Evolutionary conservation across 202 grass and related monocot species (phyloP).

Genomic region (Brachypodium distachyon): DNA sequence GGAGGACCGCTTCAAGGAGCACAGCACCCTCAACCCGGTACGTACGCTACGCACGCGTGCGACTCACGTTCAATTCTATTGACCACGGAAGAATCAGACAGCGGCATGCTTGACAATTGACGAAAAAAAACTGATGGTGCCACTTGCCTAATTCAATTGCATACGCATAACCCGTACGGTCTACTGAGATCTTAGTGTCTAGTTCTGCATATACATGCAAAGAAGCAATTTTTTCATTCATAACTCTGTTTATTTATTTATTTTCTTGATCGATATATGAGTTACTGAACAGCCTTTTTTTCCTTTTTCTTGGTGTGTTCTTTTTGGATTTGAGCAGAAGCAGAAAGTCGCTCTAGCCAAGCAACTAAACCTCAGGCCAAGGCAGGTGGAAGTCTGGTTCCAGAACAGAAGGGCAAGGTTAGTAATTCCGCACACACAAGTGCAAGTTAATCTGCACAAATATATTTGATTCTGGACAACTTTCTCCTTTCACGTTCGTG

Average conservation of each 20-base stretch:
- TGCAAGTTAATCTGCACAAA: background rate
- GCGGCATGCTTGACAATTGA: too few species aligned
- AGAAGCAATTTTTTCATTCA: background rate
- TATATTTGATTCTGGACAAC: too few species aligned
- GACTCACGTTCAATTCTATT: background rate
- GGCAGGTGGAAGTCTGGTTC: slow-evolving; percentile 99
- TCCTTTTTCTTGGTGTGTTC: background rate
- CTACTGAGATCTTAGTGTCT: background rate
- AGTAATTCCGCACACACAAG: background rate
- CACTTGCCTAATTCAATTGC: slow-evolving; percentile 3
- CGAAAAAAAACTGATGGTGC: too few species aligned
- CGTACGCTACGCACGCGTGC: background rate
- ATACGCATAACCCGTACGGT: too few species aligned
- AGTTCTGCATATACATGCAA: background rate
- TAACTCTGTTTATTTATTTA: background rate
- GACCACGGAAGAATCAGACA: background rate
- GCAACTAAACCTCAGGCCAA: slow-evolving; percentile 80
- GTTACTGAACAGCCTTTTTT: background rate
- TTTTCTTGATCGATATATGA: background rate
- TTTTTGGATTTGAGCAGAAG: slow-evolving; percentile 61
- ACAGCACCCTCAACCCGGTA: slow-evolving; percentile 94
- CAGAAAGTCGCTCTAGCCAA: slow-evolving; percentile 88
- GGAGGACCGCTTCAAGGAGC: slow-evolving; percentile 87
- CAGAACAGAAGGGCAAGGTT: slow-evolving; percentile 92
- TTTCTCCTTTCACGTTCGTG: background rate